A percentile compares a stretch with the other conserved stretches of the same genome.
These are phyloP conservation scores for Blastobotrys aristatus DNA, from an alignment of 1,139 yeast species.

Conservation along the genomic window DNA sequence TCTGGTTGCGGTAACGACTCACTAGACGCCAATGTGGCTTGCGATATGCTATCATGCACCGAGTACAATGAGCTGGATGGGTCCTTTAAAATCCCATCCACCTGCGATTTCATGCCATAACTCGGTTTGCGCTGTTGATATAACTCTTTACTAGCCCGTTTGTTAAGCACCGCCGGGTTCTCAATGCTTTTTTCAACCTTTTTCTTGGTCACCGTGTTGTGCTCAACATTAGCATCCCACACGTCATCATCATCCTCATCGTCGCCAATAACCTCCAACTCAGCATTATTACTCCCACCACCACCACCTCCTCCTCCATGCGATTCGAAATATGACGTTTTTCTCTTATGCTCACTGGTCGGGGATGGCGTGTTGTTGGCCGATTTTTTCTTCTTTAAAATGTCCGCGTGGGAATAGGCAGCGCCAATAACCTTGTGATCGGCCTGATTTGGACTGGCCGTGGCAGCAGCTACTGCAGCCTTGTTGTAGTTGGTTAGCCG, in stretches of 20 bases:
- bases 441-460: constrained; percentile 1
- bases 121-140: constrained; percentile 20
- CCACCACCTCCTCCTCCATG: constrained; percentile 97
- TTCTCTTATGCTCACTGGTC: constrained; percentile 2
- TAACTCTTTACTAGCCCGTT: constrained; percentile 15
- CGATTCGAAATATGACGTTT: constrained; percentile 43
- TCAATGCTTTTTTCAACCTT: constrained; percentile 34
- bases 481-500: constrained; percentile 38
- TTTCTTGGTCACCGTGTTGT: constrained; percentile 36
- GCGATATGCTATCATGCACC: constrained; percentile 29
- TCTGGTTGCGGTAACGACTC: constrained; percentile 7
- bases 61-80: constrained; percentile 37
- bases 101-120: constrained; percentile 32
- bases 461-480: not conserved
- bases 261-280: too few species aligned
- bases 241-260: constrained; percentile 65
- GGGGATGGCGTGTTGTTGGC: too few species aligned
- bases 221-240: constrained; percentile 85
- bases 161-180: not conserved
- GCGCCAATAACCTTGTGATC: constrained; percentile 38
- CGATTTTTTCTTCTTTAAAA: constrained; percentile 18
- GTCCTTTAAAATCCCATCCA: constrained; percentile 37
- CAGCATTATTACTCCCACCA: constrained; percentile 35
- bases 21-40: constrained; percentile 9
- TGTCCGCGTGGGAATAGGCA: constrained; percentile 39